Evolutionary conservation across 208 protist species (phyloP).

Genomic region (Tetramitus jugosus): DNA sequence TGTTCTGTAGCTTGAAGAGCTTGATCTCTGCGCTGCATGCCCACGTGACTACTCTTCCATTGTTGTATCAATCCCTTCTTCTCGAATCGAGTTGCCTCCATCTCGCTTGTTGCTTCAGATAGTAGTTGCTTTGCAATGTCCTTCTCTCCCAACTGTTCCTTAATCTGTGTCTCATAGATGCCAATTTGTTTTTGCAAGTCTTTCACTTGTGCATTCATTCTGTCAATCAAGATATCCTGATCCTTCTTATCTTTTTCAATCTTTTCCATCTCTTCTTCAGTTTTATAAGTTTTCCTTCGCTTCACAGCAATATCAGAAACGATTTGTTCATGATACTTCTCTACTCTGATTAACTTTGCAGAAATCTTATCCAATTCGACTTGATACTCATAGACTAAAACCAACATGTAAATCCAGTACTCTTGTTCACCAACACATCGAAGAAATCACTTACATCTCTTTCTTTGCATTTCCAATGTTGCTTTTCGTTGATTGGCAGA

Average conservation of each 20-base stretch:
- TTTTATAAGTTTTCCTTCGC: constrained; percentile 83
- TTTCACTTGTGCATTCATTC: constrained; percentile 68
- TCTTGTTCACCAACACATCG: neutral
- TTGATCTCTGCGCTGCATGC: constrained; percentile 83
- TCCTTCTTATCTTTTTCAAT: constrained; percentile 76
- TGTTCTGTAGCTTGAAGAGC: constrained; percentile 79
- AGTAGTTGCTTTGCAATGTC: constrained; percentile 68
- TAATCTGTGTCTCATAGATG: constrained; percentile 67
- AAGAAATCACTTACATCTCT: constrained; percentile 43
- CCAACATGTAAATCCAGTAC: neutral
- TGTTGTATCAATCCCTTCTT: constrained; percentile 87
- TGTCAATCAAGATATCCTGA: constrained; percentile 78
- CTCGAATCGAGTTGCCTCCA: constrained; percentile 83
- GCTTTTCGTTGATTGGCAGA: constrained; percentile 52
- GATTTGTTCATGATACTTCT: constrained; percentile 85
- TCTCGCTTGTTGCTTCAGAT: constrained; percentile 75
- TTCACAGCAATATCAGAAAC: constrained; percentile 82
- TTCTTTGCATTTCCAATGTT: constrained; percentile 70
- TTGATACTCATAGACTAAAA: constrained; percentile 65
- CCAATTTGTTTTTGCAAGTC: constrained; percentile 66
- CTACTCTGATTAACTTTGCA: constrained; percentile 72
- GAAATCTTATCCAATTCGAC: constrained; percentile 76
- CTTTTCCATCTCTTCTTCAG: constrained; percentile 83
- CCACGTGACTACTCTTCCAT: constrained; percentile 79
- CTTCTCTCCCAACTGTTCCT: constrained; percentile 74